Percentiles rank a stretch among this genome's conserved stretches.
phyloP scores from a whole-genome alignment of 2,329 filamentous ascomycete species.

The Diaporthe helianthi region DNA sequence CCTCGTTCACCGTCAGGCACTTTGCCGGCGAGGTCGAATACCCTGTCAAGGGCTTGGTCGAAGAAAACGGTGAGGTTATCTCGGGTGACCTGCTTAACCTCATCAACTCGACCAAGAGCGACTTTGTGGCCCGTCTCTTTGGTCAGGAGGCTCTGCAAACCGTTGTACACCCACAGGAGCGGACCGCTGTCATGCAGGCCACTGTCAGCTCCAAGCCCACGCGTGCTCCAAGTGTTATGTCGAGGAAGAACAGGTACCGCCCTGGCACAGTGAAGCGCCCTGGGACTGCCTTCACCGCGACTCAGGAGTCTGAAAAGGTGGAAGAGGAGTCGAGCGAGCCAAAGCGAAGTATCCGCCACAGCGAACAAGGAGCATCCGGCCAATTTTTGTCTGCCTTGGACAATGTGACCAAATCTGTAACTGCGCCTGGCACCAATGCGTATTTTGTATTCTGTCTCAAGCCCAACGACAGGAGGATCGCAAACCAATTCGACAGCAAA shows the following conservation, averaged over 20 bases:
- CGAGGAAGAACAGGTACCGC: slow-evolving; percentile 68
- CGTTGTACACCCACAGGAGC: slow-evolving; percentile 90
- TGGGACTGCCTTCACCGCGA: slow-evolving; percentile 43
- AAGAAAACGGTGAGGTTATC: slow-evolving; percentile 96
- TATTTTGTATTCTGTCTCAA: slow-evolving; percentile 99
- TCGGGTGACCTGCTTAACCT: slow-evolving; percentile 96
- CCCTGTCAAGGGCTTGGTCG: slow-evolving; percentile 81
- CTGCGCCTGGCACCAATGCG: slow-evolving; percentile 81
- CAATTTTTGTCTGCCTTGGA: slow-evolving; percentile 91
- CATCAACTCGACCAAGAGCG: slow-evolving; percentile 84
- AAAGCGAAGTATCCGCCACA: slow-evolving; percentile 48
- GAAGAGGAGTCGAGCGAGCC: slow-evolving; percentile 55
- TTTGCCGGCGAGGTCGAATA: slow-evolving; percentile 98
- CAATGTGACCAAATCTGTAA: slow-evolving; percentile 87
- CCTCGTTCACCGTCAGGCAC: slow-evolving; percentile 89
- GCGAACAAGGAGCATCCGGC: slow-evolving; percentile 85
- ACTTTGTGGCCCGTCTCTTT: slow-evolving; percentile 89
- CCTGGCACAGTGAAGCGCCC: slow-evolving; percentile 48
- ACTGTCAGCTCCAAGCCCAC: slow-evolving; percentile 95
- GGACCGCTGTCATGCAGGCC: slow-evolving; percentile 90
- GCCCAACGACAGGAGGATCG: slow-evolving; percentile 94
- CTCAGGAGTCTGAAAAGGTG: slow-evolving; percentile 48
- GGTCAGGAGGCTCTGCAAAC: slow-evolving; percentile 96
- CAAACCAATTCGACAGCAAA: slow-evolving; percentile 99
- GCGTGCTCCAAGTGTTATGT: slow-evolving; percentile 90